Percentiles rank a stretch among this genome's conserved stretches.
phyloP scores from a whole-genome alignment of 2,329 filamentous ascomycete genomes.

The Fusarium longipes region DNA sequence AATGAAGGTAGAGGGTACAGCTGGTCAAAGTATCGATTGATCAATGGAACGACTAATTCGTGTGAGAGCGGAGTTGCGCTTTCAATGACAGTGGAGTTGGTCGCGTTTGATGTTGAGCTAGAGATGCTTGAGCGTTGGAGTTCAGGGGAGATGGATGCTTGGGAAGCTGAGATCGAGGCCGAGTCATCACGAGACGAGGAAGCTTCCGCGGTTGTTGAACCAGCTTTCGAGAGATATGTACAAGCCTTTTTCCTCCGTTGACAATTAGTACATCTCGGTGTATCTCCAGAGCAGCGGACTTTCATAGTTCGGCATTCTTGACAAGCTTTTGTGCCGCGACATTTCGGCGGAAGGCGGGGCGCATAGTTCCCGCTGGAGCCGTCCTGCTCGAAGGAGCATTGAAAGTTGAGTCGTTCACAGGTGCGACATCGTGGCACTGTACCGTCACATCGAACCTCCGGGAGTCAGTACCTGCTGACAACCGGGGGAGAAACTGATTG shows the following conservation, averaged over 20 bases:
- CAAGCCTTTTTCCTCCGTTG: slow-evolving; percentile 42
- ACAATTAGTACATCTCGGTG: slow-evolving; percentile 43
- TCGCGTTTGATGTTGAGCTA: slow-evolving; percentile 22
- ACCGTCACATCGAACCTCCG: slow-evolving; percentile 47
- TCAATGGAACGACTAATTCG: slow-evolving; percentile 30
- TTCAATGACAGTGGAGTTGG: neutral
- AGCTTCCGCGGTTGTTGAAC: slow-evolving; percentile 5
- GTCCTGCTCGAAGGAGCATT: slow-evolving; percentile 46
- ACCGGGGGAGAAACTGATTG: slow-evolving; percentile 14
- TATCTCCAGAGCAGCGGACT: slow-evolving; percentile 45
- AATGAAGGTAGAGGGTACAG: slow-evolving; percentile 42
- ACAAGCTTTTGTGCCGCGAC: slow-evolving; percentile 44
- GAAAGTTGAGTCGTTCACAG: slow-evolving; percentile 44
- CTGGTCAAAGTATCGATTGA: slow-evolving; percentile 42
- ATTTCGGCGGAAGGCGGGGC: slow-evolving; percentile 45
- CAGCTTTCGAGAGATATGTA: slow-evolving; percentile 36
- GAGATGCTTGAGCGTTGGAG: slow-evolving; percentile 22
- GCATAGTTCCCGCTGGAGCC: slow-evolving; percentile 39
- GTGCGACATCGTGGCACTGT: slow-evolving; percentile 43
- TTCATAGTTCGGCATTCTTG: slow-evolving; percentile 45
- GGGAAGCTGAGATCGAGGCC: slow-evolving; percentile 4
- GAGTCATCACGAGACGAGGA: slow-evolving; percentile 28
- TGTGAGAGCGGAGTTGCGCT: slow-evolving; percentile 16
- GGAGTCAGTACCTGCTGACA: slow-evolving; percentile 43
- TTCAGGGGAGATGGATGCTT: slow-evolving; percentile 22